Base-by-base conservation (phyloP, 306 rosid species). In the Vigna hirtella region DNA sequence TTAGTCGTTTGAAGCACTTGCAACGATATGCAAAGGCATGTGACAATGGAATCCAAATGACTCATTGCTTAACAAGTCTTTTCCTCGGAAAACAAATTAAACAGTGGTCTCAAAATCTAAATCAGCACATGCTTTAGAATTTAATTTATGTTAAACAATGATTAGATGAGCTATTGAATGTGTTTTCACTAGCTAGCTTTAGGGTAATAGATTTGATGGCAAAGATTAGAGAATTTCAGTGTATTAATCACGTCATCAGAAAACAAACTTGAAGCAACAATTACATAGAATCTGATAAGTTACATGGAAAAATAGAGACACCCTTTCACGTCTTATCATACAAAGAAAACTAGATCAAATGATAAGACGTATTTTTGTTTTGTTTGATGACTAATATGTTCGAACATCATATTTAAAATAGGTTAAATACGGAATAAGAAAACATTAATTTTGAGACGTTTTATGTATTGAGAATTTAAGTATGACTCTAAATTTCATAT, bases 11-110 rank as follows among this genome's bases (percentile, higher is more conserved):
- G 80, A 34, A 76, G 80, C 83, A 77, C 57, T 56, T 80, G 77
- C 89, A 76, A 77, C 47, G 64, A 47, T 59, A 28, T 71, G 63
- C 77, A 83, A 61, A 80, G 43, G 26, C 87, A 83, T 55, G 87
- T 42, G 47, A 32, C 49, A 34, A 28, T 45, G 77, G 85, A 83
- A 83, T 86, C 83, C 53, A 26, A 26, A 26, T 26, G 3, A 26
- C 28, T 26, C 28, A 26, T 26, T 26, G 28, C 28, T 26, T 26
- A 26, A 26, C 28, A 26, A 26, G 50, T 49, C 71, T 57, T 59
- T 32, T 59, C 5, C 8, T 48, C 32, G 6, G 6, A 34, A 49
- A 62, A 75, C 5, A 40, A 32, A 26, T 13, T 59, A 26, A 42
- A 64, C 64, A 64, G 51, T 51, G 63, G 51, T 57, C 14, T 20